These are phyloP conservation scores for Peltaster fructicola DNA, from an alignment of 2,329 filamentous ascomycete genomes.

Conservation along the genomic window DNA sequence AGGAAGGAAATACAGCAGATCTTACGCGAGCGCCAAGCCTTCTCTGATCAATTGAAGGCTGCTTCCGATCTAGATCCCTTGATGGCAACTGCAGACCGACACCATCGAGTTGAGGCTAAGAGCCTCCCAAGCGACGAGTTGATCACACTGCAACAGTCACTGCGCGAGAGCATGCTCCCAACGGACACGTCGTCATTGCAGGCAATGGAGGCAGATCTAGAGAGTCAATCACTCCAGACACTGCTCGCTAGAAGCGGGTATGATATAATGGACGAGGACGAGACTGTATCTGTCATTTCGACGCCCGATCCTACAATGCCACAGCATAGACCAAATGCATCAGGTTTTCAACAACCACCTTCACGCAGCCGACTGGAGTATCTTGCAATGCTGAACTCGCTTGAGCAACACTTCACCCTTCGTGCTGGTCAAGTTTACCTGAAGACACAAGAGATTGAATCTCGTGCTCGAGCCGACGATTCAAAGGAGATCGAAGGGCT, in stretches of 20 bases:
- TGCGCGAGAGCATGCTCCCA: slow-evolving; percentile 8
- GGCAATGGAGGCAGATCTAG: slow-evolving; percentile 16
- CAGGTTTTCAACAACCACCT: neutral
- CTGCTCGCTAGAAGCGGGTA: slow-evolving; percentile 27
- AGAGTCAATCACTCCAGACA: slow-evolving; percentile 24
- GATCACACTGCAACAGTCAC: neutral
- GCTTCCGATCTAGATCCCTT: slow-evolving; percentile 12
- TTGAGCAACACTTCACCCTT: slow-evolving; percentile 49
- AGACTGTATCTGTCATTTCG: neutral
- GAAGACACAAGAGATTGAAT: slow-evolving; percentile 62
- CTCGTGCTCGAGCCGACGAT: slow-evolving; percentile 46
- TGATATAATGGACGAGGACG: slow-evolving; percentile 8
- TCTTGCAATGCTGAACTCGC: slow-evolving; percentile 36
- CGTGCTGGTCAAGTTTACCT: slow-evolving; percentile 68
- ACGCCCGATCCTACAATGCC: slow-evolving; percentile 10
- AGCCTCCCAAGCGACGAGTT: neutral
- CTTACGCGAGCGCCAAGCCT: slow-evolving; percentile 9
- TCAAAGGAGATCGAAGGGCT: slow-evolving; percentile 52
- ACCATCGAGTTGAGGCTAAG: neutral
- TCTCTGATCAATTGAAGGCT: slow-evolving; percentile 17
- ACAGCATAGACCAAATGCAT: slow-evolving; percentile 5
- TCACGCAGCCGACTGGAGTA: slow-evolving; percentile 25
- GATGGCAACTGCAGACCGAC: slow-evolving; percentile 8
- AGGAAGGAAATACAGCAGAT: slow-evolving; percentile 24
- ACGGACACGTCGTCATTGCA: slow-evolving; percentile 15